phyloP scores from a whole-genome alignment of 2,329 filamentous ascomycete species.

The Xylaria sp. region DNA sequence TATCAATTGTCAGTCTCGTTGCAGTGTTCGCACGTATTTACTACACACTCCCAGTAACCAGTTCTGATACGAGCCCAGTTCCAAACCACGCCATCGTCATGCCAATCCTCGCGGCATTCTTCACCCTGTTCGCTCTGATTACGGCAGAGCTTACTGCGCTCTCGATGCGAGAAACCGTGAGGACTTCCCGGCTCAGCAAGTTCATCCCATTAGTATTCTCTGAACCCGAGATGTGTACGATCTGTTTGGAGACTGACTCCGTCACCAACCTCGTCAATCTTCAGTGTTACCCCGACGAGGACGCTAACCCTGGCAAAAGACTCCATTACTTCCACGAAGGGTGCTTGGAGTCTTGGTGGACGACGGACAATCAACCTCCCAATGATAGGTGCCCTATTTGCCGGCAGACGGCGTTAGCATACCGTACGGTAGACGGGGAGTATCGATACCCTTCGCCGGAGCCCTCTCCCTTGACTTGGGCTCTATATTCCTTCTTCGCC shows the following conservation, averaged over 20 bases:
- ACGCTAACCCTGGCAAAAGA: neutral
- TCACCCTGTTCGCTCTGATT: neutral
- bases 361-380: no score
- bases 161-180: neutral
- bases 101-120: conserved; percentile 1
- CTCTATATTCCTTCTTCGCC: neutral
- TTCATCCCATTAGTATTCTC: neutral
- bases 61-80: neutral
- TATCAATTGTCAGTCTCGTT: neutral
- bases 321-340: neutral
- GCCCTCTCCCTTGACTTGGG: neutral
- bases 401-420: neutral
- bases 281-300: neutral
- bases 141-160: neutral
- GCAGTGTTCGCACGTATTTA: neutral
- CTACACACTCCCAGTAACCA: neutral
- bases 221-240: neutral
- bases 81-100: neutral
- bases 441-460: neutral
- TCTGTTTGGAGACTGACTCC: neutral
- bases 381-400: neutral
- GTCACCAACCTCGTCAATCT: neutral
- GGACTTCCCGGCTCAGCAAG: neutral
- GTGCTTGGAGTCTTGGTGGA: neutral
- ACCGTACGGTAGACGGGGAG: neutral